Evolutionary conservation across 2,329 filamentous ascomycete species (phyloP), one percentile per base, ranked within the genome.

Genomic region (Peltaster fructicola): DNA sequence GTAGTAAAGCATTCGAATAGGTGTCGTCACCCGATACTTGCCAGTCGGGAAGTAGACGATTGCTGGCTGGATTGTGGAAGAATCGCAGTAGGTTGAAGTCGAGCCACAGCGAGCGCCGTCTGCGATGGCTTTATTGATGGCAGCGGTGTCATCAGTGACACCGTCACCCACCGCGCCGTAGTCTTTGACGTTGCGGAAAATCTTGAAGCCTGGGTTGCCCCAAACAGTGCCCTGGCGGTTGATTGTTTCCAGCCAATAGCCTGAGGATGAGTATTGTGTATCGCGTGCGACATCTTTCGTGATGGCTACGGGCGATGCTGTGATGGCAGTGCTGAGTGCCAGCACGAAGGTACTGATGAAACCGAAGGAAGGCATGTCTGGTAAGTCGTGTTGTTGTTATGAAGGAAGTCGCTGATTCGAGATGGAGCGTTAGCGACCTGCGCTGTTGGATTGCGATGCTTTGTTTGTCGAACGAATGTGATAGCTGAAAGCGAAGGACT

Each of bases 1-100:
- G 59, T 92, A 92, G 62, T 95, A 95, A 52, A 74, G 75, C 48
- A 82, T 75, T 25, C 82, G 54, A 37, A 95, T 68, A 12, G 85
- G 79, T 42, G 61, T 65, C 46, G 71, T 80, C 39, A 95, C 73
- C 10, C 77, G 44, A 45, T 93, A 95, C 29, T 72, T 90, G 36
- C 85, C 84, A 7, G 79, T 61, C 18, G 82, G 84, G 59, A 95
- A 91, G 59, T 91, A 95, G 26, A 95, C 70, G 8, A 95, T 57
- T 14, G 80, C 85, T 1, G 85, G 85, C 1, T 71, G 69, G n/a
- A 67, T 66, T 3, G 85, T 95, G 15, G 67, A 69, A 2, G 81
- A 91, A 47, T 88, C 77, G 47, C 85, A 95, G 33, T 70, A 68
- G 34, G 67, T 48, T 12, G 18, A 19, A 14, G 17, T 18, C n/a